Percentiles rank a stretch among this genome's conserved stretches.
Conservation (phyloP, 2,329 filamentous ascomycete species). For the Talaromyces funiculosus region DNA sequence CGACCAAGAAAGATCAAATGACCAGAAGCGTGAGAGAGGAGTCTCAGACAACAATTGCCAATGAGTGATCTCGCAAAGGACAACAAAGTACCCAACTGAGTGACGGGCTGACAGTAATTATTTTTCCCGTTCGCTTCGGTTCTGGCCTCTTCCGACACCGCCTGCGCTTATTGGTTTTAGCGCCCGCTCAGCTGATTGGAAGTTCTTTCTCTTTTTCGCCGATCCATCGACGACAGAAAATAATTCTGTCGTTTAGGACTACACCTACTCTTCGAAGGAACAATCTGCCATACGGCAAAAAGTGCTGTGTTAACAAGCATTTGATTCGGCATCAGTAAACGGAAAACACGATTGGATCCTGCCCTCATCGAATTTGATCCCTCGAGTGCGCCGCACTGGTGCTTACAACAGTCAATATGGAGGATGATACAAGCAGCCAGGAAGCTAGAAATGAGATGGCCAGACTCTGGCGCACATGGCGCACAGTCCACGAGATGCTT, state of each 20-base stretch:
- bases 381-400: slow-evolving; percentile 11
- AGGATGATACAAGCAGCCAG: slow-evolving; percentile 34
- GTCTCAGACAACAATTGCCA: background rate
- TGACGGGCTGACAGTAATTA: slow-evolving; percentile 14
- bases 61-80: slow-evolving; percentile 2
- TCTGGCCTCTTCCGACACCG: slow-evolving; percentile 9
- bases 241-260: background rate
- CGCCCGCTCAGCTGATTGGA: slow-evolving; percentile 4
- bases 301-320: background rate
- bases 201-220: slow-evolving; percentile 6
- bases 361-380: background rate
- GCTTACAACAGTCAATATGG: slow-evolving; percentile 25
- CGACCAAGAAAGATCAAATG: background rate
- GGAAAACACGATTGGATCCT: background rate
- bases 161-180: slow-evolving; percentile 1
- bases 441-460: slow-evolving; percentile 44
- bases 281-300: background rate
- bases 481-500: slow-evolving; percentile 93
- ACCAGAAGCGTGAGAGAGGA: background rate
- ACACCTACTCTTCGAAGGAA: background rate
- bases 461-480: slow-evolving; percentile 88
- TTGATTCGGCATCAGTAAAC: too few relatives aligned
- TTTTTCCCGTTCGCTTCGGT: slow-evolving; percentile 19
- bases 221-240: background rate
- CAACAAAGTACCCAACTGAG: background rate